Conservation (phyloP, 2,329 filamentous ascomycete species). For the Exophiala spinifera region DNA sequence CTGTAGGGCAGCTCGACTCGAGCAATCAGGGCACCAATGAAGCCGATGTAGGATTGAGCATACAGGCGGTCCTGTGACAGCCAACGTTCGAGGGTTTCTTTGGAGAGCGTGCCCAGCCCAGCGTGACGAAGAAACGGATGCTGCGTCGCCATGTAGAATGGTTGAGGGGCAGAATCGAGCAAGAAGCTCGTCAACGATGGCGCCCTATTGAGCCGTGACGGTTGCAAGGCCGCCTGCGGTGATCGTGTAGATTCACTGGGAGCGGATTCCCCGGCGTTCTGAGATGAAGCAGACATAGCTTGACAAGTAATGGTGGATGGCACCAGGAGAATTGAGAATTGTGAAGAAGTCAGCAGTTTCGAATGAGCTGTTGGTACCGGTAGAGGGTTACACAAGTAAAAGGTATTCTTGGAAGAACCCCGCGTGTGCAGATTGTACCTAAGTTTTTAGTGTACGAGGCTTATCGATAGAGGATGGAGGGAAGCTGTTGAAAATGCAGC, state of each 20-base stretch:
- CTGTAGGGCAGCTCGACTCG: slow-evolving; percentile 56
- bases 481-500: not conserved
- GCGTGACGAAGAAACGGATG: slow-evolving; percentile 65
- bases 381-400: too few species aligned
- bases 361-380: too few species aligned
- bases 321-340: too few species aligned
- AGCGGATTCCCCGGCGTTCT: too few species aligned
- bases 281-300: too few species aligned
- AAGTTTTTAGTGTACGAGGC: too few species aligned
- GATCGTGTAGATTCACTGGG: not conserved
- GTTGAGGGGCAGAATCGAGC: slow-evolving; percentile 14
- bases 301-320: too few species aligned
- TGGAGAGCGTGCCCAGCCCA: slow-evolving; percentile 59
- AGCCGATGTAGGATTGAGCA: slow-evolving; percentile 66
- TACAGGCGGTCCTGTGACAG: slow-evolving; percentile 70
- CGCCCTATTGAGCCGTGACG: not conserved
- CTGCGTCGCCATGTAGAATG: slow-evolving; percentile 50
- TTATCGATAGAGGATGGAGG: not conserved
- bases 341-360: too few species aligned
- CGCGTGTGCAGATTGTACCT: too few species aligned
- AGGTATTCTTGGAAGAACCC: too few species aligned
- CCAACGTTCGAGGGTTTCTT: slow-evolving; percentile 60
- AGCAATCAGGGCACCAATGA: slow-evolving; percentile 62
- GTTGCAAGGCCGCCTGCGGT: slow-evolving; percentile 1
- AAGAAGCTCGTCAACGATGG: slow-evolving; percentile 23